Evolutionary conservation across 345 rosid species (phyloP).

Genomic region (Populus euphratica): DNA sequence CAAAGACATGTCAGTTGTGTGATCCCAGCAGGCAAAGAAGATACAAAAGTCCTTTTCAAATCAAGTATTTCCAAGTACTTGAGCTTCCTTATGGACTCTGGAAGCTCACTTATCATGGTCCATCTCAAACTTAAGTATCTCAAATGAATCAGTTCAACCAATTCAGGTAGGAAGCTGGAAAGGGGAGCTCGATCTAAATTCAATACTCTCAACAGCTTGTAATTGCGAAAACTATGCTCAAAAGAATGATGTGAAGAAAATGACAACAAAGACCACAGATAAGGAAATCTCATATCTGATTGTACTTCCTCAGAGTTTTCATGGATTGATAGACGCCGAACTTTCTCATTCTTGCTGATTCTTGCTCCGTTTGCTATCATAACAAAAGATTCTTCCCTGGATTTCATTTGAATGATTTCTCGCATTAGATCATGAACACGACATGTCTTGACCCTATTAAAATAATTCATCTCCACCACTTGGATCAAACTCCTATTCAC

Average conservation of each 20-base stretch:
- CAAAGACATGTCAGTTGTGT: slow-evolving; percentile 1
- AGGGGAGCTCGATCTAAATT: slow-evolving; percentile 1
- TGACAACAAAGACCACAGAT: not conserved
- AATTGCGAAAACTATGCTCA: not conserved
- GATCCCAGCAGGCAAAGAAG: slow-evolving; percentile 9
- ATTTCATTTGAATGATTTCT: slow-evolving; percentile 3
- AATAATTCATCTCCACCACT: slow-evolving; percentile 1
- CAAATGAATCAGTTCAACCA: slow-evolving; percentile 5
- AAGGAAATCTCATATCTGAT: not conserved
- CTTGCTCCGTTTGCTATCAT: not conserved
- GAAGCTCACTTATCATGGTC: slow-evolving; percentile 1
- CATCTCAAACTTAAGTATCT: slow-evolving; percentile 3
- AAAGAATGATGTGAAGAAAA: not conserved
- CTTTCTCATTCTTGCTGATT: not conserved
- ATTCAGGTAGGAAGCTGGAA: not conserved
- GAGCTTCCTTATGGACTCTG: slow-evolving; percentile 9
- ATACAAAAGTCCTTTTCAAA: slow-evolving; percentile 4
- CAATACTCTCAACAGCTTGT: not conserved
- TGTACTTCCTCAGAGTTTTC: not conserved
- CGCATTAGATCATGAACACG: slow-evolving; percentile 14
- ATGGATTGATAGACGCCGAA: slow-evolving; percentile 2
- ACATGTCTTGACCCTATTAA: not conserved
- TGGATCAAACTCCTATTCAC: slow-evolving; percentile 13
- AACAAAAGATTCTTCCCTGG: slow-evolving; percentile 7
- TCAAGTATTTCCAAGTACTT: slow-evolving; percentile 12